Evolutionary conservation across 306 rosid species (phyloP).

Genomic region (Vicia villosa): DNA sequence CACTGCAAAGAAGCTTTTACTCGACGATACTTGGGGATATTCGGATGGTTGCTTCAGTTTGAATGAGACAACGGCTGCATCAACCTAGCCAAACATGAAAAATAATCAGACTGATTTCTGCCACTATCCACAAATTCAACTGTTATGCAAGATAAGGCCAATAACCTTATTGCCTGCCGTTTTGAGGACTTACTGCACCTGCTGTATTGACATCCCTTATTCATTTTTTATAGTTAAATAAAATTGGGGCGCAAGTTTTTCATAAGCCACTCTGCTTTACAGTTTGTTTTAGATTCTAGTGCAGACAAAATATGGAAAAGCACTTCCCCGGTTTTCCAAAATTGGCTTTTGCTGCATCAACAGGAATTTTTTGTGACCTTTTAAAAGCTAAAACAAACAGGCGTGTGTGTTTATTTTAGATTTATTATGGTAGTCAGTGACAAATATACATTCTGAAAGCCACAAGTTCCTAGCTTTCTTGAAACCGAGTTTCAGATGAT

Average conservation of each 20-base stretch:
- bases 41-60: slow-evolving; percentile 68
- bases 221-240: not conserved
- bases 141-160: not conserved
- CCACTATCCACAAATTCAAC: slow-evolving; percentile 14
- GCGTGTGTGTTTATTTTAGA: not conserved
- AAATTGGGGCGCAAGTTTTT: not conserved
- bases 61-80: slow-evolving; percentile 88
- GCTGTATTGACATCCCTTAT: not conserved
- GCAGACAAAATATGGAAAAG: not conserved
- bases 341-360: not conserved
- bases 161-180: not conserved
- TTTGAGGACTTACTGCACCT: not conserved
- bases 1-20: slow-evolving; percentile 89
- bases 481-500: not conserved
- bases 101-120: slow-evolving; percentile 26
- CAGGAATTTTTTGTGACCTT: not conserved
- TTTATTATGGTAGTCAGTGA: not conserved
- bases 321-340: not conserved
- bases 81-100: slow-evolving; percentile 63
- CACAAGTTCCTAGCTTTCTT: not conserved
- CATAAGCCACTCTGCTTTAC: not conserved
- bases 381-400: not conserved
- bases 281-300: not conserved
- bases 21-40: slow-evolving; percentile 72
- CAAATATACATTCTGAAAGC: not conserved